Percentiles rank a stretch among this genome's conserved stretches.
Conservation (phyloP, 1,284 basidiomycete species). For the Ceratobasidium sp. region DNA sequence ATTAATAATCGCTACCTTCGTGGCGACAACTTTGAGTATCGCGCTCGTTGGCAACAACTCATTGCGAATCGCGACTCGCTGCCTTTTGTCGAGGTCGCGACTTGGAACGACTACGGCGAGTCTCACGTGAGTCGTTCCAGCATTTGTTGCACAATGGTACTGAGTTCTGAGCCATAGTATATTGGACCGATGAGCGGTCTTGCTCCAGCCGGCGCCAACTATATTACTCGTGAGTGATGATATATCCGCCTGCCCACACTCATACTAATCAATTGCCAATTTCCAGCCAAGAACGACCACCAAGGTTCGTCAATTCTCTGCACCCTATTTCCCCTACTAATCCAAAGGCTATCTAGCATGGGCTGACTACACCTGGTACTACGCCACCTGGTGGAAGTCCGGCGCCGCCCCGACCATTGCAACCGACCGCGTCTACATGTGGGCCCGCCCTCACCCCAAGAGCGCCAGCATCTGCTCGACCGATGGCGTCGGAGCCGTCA, state of each 20-base stretch:
- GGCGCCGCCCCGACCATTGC: conserved; percentile 50
- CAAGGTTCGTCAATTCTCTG: neutral
- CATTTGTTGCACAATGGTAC: conserved; percentile 50
- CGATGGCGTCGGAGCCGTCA: conserved; percentile 12
- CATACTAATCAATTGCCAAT: neutral
- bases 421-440: conserved; percentile 56
- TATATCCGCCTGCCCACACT: neutral
- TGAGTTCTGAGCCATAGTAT: conserved; percentile 33
- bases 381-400: conserved; percentile 44
- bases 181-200: conserved; percentile 41
- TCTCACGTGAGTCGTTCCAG: conserved; percentile 49
- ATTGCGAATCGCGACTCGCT: conserved; percentile 54
- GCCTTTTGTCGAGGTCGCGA: conserved; percentile 55
- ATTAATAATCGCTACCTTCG: conserved; percentile 59
- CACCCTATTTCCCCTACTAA: neutral
- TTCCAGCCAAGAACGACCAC: neutral
- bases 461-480: conserved; percentile 49
- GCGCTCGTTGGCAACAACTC: conserved; percentile 56
- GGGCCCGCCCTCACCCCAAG: conserved; percentile 57
- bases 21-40: conserved; percentile 57
- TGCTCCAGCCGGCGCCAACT: neutral
- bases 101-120: conserved; percentile 51
- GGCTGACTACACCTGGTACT: conserved; percentile 42
- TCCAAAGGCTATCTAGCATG: neutral
- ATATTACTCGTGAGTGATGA: conserved; percentile 51